These are phyloP conservation scores for Colletotrichum eleusines DNA, from an alignment of 2,329 filamentous ascomycete species.

Conservation along the genomic window DNA sequence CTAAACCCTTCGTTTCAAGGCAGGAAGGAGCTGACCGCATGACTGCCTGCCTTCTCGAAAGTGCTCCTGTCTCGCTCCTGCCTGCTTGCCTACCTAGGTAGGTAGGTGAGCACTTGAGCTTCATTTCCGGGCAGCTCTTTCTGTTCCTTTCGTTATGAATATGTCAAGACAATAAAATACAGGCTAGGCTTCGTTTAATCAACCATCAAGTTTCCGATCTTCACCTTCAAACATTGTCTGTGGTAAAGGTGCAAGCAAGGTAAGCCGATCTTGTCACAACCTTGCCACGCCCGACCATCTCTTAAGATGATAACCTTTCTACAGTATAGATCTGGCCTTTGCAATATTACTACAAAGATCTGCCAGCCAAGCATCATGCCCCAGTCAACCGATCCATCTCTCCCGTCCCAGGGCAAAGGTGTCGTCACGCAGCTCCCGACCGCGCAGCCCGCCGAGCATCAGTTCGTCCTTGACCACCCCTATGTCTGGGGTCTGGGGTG, in stretches of 20 bases:
- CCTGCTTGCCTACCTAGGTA: too few relatives aligned
- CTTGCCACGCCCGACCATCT: too few relatives aligned
- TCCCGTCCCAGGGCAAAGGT: too few relatives aligned
- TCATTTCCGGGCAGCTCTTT: not conserved
- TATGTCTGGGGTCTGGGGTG: not conserved
- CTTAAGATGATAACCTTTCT: too few relatives aligned
- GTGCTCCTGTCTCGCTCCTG: too few relatives aligned
- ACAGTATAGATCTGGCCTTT: too few relatives aligned
- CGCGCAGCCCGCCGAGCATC: too few relatives aligned
- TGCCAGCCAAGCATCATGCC: not conserved
- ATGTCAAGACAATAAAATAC: not conserved
- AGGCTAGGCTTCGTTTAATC: not conserved
- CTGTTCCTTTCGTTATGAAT: not conserved
- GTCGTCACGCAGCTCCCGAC: not conserved
- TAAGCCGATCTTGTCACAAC: not conserved
- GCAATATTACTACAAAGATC: not conserved
- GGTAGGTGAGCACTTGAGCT: too few relatives aligned
- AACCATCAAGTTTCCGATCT: not conserved
- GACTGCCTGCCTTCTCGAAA: too few relatives aligned
- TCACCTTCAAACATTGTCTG: not conserved
- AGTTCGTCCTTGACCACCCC: not conserved
- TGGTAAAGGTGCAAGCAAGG: not conserved
- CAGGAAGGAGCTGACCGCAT: not conserved
- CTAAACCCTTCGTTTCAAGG: too few relatives aligned
- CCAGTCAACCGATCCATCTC: too few relatives aligned